Conservation (phyloP, 2,329 filamentous ascomycete species). For the Coniella vitis region DNA sequence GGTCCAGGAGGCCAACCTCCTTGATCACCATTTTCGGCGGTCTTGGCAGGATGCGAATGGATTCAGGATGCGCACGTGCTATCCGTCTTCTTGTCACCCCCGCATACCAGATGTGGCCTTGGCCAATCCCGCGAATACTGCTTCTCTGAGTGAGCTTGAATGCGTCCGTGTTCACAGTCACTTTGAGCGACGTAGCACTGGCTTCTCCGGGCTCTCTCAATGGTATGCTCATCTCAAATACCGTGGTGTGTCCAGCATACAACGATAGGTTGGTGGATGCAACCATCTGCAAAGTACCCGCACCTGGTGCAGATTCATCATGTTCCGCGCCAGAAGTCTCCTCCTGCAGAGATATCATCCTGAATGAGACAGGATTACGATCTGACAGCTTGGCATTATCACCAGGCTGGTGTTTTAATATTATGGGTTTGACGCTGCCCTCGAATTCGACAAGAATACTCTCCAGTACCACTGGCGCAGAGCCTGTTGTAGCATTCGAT, state of each 20-base stretch:
- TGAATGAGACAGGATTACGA: slow-evolving; percentile 22
- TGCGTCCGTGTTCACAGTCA: slow-evolving; percentile 55
- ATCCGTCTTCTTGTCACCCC: slow-evolving; percentile 38
- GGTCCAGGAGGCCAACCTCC: slow-evolving; percentile 52
- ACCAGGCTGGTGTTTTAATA: slow-evolving; percentile 37
- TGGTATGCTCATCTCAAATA: slow-evolving; percentile 65
- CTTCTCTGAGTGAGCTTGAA: slow-evolving; percentile 64
- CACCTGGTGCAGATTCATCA: slow-evolving; percentile 21
- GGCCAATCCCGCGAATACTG: slow-evolving; percentile 38
- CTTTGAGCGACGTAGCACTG: slow-evolving; percentile 54
- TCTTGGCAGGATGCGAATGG: slow-evolving; percentile 72
- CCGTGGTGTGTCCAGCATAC: slow-evolving; percentile 57
- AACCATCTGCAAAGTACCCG: slow-evolving; percentile 29
- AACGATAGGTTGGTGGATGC: slow-evolving; percentile 61
- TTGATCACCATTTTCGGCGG: slow-evolving; percentile 84
- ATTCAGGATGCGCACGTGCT: slow-evolving; percentile 42
- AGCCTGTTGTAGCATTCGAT: slow-evolving; percentile 47
- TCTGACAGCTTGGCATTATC: background rate
- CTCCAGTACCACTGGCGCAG: slow-evolving; percentile 44
- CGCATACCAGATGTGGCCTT: slow-evolving; percentile 44
- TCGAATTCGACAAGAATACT: slow-evolving; percentile 49
- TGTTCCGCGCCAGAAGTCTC: slow-evolving; percentile 21
- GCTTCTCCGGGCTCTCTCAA: slow-evolving; percentile 79
- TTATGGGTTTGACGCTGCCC: slow-evolving; percentile 50
- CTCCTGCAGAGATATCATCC: slow-evolving; percentile 22